Evolutionary conservation across 257 asterid species (phyloP).

Genomic region (Solanum medicagineum): DNA sequence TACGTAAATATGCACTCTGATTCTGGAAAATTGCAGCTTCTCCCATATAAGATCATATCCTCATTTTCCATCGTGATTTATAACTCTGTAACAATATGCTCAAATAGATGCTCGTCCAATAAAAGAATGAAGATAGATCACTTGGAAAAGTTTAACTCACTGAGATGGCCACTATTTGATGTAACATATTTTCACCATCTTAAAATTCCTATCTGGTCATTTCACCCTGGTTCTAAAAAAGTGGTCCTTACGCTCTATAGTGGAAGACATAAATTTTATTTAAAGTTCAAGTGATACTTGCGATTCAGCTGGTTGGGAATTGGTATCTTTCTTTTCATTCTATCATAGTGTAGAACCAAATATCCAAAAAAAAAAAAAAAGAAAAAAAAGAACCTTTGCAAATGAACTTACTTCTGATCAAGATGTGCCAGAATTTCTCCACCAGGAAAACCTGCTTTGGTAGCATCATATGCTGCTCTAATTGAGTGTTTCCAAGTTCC

Average conservation of each 20-base stretch:
- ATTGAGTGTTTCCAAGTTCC: conserved; percentile 92
- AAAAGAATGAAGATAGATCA: background rate
- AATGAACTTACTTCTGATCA: conserved; percentile 76
- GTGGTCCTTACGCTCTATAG: background rate
- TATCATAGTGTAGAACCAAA: background rate
- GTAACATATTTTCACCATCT: background rate
- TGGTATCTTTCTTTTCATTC: background rate
- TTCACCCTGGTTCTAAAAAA: background rate
- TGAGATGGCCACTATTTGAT: background rate
- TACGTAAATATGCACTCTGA: background rate
- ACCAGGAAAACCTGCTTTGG: conserved; percentile 75
- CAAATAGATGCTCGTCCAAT: background rate
- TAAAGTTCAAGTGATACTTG: background rate
- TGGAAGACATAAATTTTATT: background rate
- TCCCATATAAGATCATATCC: background rate
- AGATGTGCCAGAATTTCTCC: conserved; percentile 85
- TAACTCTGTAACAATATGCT: background rate
- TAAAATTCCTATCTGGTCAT: background rate
- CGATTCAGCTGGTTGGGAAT: background rate
- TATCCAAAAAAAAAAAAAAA: background rate
- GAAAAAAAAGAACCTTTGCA: background rate
- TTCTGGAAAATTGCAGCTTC: background rate
- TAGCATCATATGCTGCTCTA: conserved; percentile 66
- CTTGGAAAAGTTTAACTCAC: background rate
- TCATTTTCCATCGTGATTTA: background rate